Base-by-base conservation (phyloP, 225 moss, liverwort and hornwort genomes). In the Thuidium tamariscinum region DNA sequence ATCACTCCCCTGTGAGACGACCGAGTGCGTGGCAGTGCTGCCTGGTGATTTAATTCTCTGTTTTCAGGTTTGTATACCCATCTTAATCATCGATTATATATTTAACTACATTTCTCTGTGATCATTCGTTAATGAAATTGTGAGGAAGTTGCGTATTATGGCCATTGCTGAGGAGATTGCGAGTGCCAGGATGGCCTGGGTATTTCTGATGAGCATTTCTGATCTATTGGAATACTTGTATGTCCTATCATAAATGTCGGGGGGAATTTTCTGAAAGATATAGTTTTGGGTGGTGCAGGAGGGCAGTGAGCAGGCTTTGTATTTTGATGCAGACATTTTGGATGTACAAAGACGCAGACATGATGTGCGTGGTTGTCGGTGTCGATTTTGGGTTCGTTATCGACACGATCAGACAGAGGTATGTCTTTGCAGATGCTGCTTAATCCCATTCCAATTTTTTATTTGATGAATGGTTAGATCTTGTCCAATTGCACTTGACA, bases 321-420 rank as follows among this genome's bases (percentile, higher is more conserved):
- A 99, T 89, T 99, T 95, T 86, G 99, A 99, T 91, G 99, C 99
- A 73, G 99, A 99, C 83, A 97, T 99, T 83, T 86, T 99, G 89
- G 99, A 99, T 89, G 99, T 99, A 64, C 97, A 96, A 88, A 94
- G 99, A 74, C 94, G 99, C 73, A 93, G 99, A 54, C 99, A 99
- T 91, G 99, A 99, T 88, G 99, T 97, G 22, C 95, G 99, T 89
- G 99, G 99, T 60, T 99, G 99, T 86, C 96, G 99, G 74, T 99
- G 99, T 86, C 94, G 99, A 48, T 99, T 99, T 82, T 99, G 99
- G 99, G 99, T 99, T 82, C 99, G 99, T 48, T 99, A 99, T 91
- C 92, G 97, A 71, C 99, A 99, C 82, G 99, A 99, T 87, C 95
- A 95, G 86, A 93, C 97, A 60, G 95, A 97, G 95, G 97, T 97